Base-by-base conservation (phyloP, 2,329 filamentous ascomycete species). In the Aspergillus versicolor region DNA sequence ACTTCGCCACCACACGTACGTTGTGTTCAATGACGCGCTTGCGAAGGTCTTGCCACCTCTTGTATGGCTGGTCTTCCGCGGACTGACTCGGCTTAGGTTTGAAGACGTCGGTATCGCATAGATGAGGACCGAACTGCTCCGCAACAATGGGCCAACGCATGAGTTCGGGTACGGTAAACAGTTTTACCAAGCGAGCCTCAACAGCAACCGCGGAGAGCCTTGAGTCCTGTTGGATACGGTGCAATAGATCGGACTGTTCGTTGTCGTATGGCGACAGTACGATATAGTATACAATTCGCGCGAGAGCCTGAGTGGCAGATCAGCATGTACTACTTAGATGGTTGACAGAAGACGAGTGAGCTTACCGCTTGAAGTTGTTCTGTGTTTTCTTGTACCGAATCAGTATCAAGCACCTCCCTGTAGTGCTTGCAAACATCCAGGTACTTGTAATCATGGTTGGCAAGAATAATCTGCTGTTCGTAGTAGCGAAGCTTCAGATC, bases 11-110 rank as follows among this genome's bases (percentile, higher is more conserved):
- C 2, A 99, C 94, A 52, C 94, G 91, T 52, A 99, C 93, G 65
- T 99, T 99, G 80, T 99, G 94, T 81, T 99, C 94, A 68, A 99
- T 99, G 61, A 99, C 94, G 52, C 94, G 92, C 84, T 97, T 97
- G 70, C 94, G 90, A 63, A 99, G 81, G 72, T 97, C 94, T 72
- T 94, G 84, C 92, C 93, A 99, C 73, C 94, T 85, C 75, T 88
- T 85, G 75, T 90, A 80, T 27, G 92, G 89, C 77, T 96, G 93
- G 59, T 88, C 83, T 66, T 97, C 92, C 34, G 82, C 80, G 5
- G 88, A 87, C 82, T 80, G 54, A 80, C 62, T 84, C 81, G 63
- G 83, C 49, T 74, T 74, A 24, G 83, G 83, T 66, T 90, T 88
- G 71, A 99, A 99, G 55, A 99, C 89, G 72, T 99, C 94, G 8